Evolutionary conservation across 768 basidiomycete genomes (phyloP).

Genomic region (Tubosaeta sp.): DNA sequence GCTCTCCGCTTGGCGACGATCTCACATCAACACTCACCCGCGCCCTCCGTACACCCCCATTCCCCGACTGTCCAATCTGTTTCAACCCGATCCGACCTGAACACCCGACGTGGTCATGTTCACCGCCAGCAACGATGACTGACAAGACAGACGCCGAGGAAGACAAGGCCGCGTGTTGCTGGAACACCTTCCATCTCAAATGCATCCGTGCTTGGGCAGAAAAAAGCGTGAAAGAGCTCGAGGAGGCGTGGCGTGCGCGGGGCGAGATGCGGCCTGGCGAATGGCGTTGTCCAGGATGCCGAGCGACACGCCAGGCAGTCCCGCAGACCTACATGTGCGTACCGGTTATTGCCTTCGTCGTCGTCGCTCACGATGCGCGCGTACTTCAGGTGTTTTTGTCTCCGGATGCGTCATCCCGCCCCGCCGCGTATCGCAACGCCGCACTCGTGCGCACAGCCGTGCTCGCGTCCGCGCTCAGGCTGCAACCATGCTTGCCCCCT

Average conservation of each 20-base stretch:
- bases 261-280: constrained; percentile 68
- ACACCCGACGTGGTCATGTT: constrained; percentile 87
- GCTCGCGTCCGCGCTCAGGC: constrained; percentile 50
- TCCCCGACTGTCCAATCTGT: constrained; percentile 79
- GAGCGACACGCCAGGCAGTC: constrained; percentile 63
- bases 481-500: constrained; percentile 85
- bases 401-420: constrained; percentile 66
- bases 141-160: constrained; percentile 1
- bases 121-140: constrained; percentile 36
- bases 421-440: constrained; percentile 65
- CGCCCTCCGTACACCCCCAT: constrained; percentile 64
- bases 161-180: constrained; percentile 53
- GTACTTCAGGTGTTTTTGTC: constrained; percentile 75
- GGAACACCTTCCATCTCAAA: constrained; percentile 86
- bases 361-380: not conserved
- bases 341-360: no score
- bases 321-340: constrained; percentile 62
- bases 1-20: constrained; percentile 42
- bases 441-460: constrained; percentile 72
- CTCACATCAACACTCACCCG: constrained; percentile 71
- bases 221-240: constrained; percentile 70
- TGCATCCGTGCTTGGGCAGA: constrained; percentile 88
- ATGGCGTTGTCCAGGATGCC: constrained; percentile 96
- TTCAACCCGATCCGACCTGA: constrained; percentile 74
- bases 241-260: constrained; percentile 67